A percentile compares a stretch with the other conserved stretches of the same genome.
Conservation (phyloP, 2,329 filamentous ascomycete species). For the Huntiella decipiens region DNA sequence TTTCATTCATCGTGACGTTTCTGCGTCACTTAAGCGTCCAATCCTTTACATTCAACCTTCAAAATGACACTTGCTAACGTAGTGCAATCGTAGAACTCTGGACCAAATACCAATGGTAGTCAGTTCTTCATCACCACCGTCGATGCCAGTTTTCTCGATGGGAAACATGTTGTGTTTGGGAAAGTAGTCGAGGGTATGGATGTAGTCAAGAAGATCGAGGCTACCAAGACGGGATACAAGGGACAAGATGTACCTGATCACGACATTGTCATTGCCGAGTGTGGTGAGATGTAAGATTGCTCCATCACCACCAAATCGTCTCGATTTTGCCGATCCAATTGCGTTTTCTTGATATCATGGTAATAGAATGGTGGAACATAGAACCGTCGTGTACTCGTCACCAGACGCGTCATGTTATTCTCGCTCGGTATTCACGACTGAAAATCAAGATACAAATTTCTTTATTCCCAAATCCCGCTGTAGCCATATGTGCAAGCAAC, state of each 20-base stretch:
- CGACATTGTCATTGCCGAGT: slow-evolving; percentile 69
- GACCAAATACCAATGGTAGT: slow-evolving; percentile 79
- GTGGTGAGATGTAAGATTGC: slow-evolving; percentile 64
- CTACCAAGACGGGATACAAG: slow-evolving; percentile 57
- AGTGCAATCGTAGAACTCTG: slow-evolving; percentile 46
- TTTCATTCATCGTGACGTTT: neutral
- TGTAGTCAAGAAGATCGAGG: slow-evolving; percentile 80
- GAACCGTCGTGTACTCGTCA: too few relatives aligned
- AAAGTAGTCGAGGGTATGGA: slow-evolving; percentile 81
- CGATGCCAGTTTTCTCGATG: slow-evolving; percentile 69
- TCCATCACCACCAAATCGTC: too few relatives aligned
- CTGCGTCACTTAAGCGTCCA: neutral
- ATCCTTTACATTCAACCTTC: neutral
- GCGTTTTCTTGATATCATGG: too few relatives aligned
- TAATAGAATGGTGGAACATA: too few relatives aligned
- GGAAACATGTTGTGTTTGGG: slow-evolving; percentile 91
- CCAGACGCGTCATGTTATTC: too few relatives aligned
- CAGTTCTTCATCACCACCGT: slow-evolving; percentile 97
- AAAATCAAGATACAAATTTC: too few relatives aligned
- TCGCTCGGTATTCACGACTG: too few relatives aligned
- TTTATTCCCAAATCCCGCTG: too few relatives aligned
- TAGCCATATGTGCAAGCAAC: too few relatives aligned
- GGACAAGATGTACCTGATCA: slow-evolving; percentile 65
- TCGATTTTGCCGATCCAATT: too few relatives aligned
- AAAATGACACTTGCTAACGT: too few relatives aligned